Conservation (phyloP, 257 asterid genomes). For the Ilex asprella region DNA sequence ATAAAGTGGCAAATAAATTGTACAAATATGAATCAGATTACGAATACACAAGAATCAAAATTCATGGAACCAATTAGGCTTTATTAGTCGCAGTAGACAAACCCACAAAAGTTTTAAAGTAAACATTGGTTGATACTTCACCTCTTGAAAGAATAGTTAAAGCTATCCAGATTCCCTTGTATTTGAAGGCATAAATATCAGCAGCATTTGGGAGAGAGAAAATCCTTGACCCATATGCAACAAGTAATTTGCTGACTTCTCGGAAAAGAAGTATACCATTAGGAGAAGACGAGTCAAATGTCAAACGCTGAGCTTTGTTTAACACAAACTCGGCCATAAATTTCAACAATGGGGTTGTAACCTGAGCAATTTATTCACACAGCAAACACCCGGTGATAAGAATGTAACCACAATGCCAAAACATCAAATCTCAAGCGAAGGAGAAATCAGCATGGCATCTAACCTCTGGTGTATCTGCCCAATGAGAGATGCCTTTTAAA, state of each 20-base stretch:
- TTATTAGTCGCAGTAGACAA: no score
- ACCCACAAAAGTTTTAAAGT: slow-evolving; percentile 9
- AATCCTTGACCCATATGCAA: slow-evolving; percentile 84
- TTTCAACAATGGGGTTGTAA: slow-evolving; percentile 88
- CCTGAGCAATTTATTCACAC: slow-evolving; percentile 41
- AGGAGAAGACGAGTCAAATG: slow-evolving; percentile 94
- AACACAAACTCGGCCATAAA: slow-evolving; percentile 91
- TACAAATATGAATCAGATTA: no score
- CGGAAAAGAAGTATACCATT: slow-evolving; percentile 95
- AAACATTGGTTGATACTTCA: slow-evolving; percentile 20
- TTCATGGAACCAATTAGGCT: no score
- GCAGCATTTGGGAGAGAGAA: slow-evolving; percentile 65
- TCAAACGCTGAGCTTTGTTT: slow-evolving; percentile 89
- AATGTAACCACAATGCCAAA: neutral
- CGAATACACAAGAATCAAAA: no score
- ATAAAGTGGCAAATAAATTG: no score
- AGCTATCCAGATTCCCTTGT: slow-evolving; percentile 96
- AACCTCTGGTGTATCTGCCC: slow-evolving; percentile 98
- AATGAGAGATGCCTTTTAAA: slow-evolving; percentile 78
- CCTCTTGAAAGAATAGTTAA: slow-evolving; percentile 83
- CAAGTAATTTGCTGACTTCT: slow-evolving; percentile 95
- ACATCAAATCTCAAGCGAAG: neutral
- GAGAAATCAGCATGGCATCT: neutral
- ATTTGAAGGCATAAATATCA: slow-evolving; percentile 84
- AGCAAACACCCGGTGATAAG: neutral